Conservation (phyloP, 2,329 filamentous ascomycete species). For the Botrytis byssoidea region DNA sequence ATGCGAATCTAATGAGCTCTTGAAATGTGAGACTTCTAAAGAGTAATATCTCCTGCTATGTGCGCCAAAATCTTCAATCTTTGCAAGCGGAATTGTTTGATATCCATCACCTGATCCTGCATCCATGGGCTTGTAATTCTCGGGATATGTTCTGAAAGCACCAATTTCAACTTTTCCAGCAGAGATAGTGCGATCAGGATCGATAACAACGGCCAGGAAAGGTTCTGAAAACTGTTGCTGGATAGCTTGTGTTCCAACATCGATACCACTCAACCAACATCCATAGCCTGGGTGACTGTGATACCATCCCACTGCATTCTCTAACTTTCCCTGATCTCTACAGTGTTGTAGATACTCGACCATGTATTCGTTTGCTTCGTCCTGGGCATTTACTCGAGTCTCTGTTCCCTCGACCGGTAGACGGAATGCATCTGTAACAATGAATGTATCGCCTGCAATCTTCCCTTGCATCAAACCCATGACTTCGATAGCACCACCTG, state of each 20-base stretch:
- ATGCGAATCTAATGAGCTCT: constrained; percentile 83
- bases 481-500: constrained; percentile 85
- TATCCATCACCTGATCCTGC: constrained; percentile 55
- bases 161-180: constrained; percentile 94
- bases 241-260: constrained; percentile 81
- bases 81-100: constrained; percentile 82
- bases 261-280: constrained; percentile 96
- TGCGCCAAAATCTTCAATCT: constrained; percentile 93
- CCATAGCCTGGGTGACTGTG: constrained; percentile 97
- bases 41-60: constrained; percentile 89
- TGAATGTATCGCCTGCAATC: constrained; percentile 77
- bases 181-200: constrained; percentile 91
- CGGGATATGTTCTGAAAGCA: constrained; percentile 88
- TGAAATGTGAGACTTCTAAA: constrained; percentile 90
- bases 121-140: constrained; percentile 61
- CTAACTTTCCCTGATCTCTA: constrained; percentile 73
- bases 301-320: constrained; percentile 98
- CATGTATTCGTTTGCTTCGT: constrained; percentile 96
- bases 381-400: constrained; percentile 93
- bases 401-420: constrained; percentile 98
- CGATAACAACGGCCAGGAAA: constrained; percentile 93
- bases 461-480: constrained; percentile 99
- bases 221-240: constrained; percentile 87
- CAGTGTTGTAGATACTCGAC: constrained; percentile 77
- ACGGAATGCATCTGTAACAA: constrained; percentile 92